phyloP scores from a whole-genome alignment of 305 asterid genomes.

The Plantago rigida region DNA sequence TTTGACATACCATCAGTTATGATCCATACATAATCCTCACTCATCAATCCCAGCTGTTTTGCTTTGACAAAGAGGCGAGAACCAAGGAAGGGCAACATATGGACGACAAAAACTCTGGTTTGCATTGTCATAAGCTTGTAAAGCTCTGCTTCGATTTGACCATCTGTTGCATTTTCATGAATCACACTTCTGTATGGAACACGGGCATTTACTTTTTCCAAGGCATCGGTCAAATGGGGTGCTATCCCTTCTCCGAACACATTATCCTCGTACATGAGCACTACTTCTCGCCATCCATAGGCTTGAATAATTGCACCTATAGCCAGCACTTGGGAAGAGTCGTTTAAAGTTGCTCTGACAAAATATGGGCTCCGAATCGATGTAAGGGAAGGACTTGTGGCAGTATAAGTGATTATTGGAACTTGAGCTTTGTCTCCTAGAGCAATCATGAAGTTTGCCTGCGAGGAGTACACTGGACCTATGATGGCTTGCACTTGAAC shows the following conservation, averaged over 20 bases:
- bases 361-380: slow-evolving; percentile 35
- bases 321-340: slow-evolving; percentile 44
- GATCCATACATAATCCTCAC: slow-evolving; percentile 45
- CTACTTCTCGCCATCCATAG: slow-evolving; percentile 56
- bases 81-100: slow-evolving; percentile 32
- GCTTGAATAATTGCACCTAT: slow-evolving; percentile 35
- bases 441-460: slow-evolving; percentile 37
- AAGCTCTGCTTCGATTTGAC: slow-evolving; percentile 39
- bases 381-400: slow-evolving; percentile 50
- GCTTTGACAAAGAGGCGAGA: slow-evolving; percentile 37
- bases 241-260: slow-evolving; percentile 54
- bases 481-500: slow-evolving; percentile 44
- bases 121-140: slow-evolving; percentile 48
- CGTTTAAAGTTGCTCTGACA: slow-evolving; percentile 37
- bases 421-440: slow-evolving; percentile 45
- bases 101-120: slow-evolving; percentile 46
- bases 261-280: slow-evolving; percentile 38
- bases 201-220: slow-evolving; percentile 30
- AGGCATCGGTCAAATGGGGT: slow-evolving; percentile 39
- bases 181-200: slow-evolving; percentile 43
- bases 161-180: slow-evolving; percentile 33
- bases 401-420: slow-evolving; percentile 48
- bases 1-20: slow-evolving; percentile 34
- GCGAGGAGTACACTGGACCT: slow-evolving; percentile 40
- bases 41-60: slow-evolving; percentile 37